A percentile compares a stretch with the other conserved stretches of the same genome.
Conservation (phyloP, 306 rosid species). For the Betula pendula region DNA sequence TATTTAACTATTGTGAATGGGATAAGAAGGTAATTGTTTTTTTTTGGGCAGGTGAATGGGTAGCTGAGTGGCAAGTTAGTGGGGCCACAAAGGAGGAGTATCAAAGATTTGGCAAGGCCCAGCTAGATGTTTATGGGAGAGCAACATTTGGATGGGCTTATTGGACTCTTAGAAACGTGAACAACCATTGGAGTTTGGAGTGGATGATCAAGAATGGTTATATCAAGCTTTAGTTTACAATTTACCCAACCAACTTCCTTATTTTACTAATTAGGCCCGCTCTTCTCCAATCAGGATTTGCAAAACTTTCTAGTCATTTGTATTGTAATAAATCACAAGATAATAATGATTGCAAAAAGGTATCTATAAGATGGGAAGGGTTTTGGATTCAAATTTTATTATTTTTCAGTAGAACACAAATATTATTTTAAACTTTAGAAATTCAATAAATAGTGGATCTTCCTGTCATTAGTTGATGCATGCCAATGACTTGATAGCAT, state of each 20-base stretch:
- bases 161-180: conserved; percentile 66
- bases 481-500: too few relatives aligned
- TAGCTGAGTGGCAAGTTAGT: conserved; percentile 60
- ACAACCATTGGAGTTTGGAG: conserved; percentile 66
- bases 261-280: conserved; percentile 8
- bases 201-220: conserved; percentile 81
- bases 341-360: too few relatives aligned
- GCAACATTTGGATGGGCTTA: conserved; percentile 91
- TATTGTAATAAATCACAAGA: too few relatives aligned
- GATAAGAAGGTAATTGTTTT: not conserved
- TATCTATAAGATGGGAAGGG: too few relatives aligned
- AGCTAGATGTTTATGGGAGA: conserved; percentile 52
- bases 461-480: too few relatives aligned
- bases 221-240: conserved; percentile 42
- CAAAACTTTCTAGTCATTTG: too few relatives aligned
- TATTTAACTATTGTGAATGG: not conserved
- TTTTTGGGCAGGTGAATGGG: conserved; percentile 66
- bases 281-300: conserved; percentile 14
- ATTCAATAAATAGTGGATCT: not conserved
- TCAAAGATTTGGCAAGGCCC: conserved; percentile 60
- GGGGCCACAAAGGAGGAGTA: conserved; percentile 56
- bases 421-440: too few relatives aligned
- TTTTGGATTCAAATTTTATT: too few relatives aligned
- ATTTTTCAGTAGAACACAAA: too few relatives aligned
- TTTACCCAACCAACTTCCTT: too few relatives aligned